A percentile compares a stretch with the other conserved stretches of the same genome.
These are phyloP conservation scores for Paecilomyces fulvus DNA, from an alignment of 2,329 filamentous ascomycete genomes.

Conservation along the genomic window DNA sequence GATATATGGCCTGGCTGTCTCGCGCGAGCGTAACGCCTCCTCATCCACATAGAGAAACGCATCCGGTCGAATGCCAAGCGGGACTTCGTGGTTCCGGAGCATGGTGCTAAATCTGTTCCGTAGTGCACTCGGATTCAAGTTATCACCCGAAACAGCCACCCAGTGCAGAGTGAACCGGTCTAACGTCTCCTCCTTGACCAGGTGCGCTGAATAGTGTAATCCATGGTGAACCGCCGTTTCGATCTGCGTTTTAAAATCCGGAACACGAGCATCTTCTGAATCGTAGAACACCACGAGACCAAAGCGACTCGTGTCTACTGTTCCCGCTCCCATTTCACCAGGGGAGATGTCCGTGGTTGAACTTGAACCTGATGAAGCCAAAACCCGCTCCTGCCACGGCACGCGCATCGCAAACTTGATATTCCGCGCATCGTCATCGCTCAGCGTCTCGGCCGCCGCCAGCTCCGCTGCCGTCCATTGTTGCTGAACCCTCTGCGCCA, in stretches of 20 bases:
- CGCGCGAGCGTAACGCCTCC: constrained; percentile 5
- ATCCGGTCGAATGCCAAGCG: constrained; percentile 2
- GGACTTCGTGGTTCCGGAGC: not conserved
- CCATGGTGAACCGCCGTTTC: constrained; percentile 6
- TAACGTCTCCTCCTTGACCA: constrained; percentile 6
- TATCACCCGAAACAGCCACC: not conserved
- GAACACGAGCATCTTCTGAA: not conserved
- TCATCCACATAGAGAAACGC: constrained; percentile 6
- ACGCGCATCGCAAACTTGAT: constrained; percentile 5
- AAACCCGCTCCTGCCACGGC: constrained; percentile 8
- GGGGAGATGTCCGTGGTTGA: too few species aligned
- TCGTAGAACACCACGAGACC: constrained; percentile 7
- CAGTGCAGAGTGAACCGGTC: constrained; percentile 2
- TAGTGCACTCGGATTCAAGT: not conserved
- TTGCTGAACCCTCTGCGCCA: constrained; percentile 1
- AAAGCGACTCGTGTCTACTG: constrained; percentile 1
- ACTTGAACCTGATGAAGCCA: too few species aligned
- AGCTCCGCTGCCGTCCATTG: not conserved
- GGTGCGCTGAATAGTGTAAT: constrained; percentile 2
- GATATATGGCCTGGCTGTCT: constrained; percentile 7
- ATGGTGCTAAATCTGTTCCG: not conserved
- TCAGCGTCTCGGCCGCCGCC: constrained; percentile 3
- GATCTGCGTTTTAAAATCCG: constrained; percentile 1
- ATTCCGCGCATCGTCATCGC: constrained; percentile 6
- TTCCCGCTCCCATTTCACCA: not conserved